Conservation (phyloP, 1,284 basidiomycete genomes). For the Marasmius sp. region DNA sequence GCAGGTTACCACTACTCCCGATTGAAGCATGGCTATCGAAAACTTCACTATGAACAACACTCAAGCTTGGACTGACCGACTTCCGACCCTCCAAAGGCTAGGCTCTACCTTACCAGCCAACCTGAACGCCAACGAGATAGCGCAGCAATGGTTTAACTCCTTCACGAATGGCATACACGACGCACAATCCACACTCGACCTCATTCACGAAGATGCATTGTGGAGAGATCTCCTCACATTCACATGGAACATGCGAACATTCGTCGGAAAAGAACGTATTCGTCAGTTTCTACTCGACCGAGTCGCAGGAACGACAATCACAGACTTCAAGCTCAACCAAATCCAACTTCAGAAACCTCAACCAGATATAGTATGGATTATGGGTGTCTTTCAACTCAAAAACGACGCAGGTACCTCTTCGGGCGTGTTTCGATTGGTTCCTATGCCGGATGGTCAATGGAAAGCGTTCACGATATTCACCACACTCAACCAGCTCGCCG, state of each 20-base stretch:
- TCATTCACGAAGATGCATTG: slow-evolving; percentile 44
- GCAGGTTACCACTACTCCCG: neutral
- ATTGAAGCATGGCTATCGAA: neutral
- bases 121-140: slow-evolving; percentile 38
- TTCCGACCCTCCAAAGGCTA: slow-evolving; percentile 47
- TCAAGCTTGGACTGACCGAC: slow-evolving; percentile 9
- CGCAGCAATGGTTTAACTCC: slow-evolving; percentile 41
- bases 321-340: slow-evolving; percentile 36
- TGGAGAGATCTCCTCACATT: slow-evolving; percentile 64
- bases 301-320: slow-evolving; percentile 35
- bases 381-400: slow-evolving; percentile 53
- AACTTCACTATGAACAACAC: neutral
- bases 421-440: slow-evolving; percentile 58
- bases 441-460: slow-evolving; percentile 46
- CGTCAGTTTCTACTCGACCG: slow-evolving; percentile 42
- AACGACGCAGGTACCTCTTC: slow-evolving; percentile 45
- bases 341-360: slow-evolving; percentile 41
- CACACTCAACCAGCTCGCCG: slow-evolving; percentile 48
- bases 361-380: slow-evolving; percentile 57
- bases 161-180: slow-evolving; percentile 38
- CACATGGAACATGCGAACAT: slow-evolving; percentile 65
- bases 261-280: slow-evolving; percentile 45
- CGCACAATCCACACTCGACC: slow-evolving; percentile 32
- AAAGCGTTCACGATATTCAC: slow-evolving; percentile 54
- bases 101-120: slow-evolving; percentile 32